These are phyloP conservation scores for Blastocystis sp. DNA, from an alignment of 352 stramenopile species.

Conservation along the genomic window DNA sequence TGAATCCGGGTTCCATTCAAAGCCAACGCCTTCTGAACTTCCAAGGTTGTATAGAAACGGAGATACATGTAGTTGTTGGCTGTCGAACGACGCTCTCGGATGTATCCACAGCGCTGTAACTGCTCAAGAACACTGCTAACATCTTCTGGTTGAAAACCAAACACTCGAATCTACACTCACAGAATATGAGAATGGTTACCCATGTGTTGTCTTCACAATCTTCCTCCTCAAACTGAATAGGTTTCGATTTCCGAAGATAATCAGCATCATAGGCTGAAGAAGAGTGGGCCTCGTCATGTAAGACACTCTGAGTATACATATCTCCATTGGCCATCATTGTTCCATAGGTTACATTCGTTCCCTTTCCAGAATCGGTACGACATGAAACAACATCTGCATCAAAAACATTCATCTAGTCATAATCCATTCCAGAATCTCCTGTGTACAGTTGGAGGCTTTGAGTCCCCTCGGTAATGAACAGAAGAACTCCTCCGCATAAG, in stretches of 20 bases:
- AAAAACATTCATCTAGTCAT: neutral
- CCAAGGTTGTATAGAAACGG: neutral
- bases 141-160: neutral
- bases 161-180: neutral
- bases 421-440: neutral
- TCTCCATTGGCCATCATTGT: neutral
- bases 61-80: constrained; percentile 15
- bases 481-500: neutral
- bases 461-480: neutral
- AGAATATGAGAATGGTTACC: neutral
- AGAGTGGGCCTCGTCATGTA: neutral
- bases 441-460: neutral
- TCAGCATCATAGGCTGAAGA: neutral
- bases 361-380: neutral
- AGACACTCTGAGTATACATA: neutral
- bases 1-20: neutral
- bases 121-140: neutral
- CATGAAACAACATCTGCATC: neutral
- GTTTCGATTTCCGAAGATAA: neutral
- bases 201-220: neutral
- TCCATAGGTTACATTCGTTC: neutral
- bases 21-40: constrained; percentile 16
- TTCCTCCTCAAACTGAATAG: constrained; percentile 10
- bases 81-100: neutral
- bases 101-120: constrained; percentile 1